Conservation (phyloP, 225 moss, liverwort and hornwort genomes). For the Asterella californica region DNA sequence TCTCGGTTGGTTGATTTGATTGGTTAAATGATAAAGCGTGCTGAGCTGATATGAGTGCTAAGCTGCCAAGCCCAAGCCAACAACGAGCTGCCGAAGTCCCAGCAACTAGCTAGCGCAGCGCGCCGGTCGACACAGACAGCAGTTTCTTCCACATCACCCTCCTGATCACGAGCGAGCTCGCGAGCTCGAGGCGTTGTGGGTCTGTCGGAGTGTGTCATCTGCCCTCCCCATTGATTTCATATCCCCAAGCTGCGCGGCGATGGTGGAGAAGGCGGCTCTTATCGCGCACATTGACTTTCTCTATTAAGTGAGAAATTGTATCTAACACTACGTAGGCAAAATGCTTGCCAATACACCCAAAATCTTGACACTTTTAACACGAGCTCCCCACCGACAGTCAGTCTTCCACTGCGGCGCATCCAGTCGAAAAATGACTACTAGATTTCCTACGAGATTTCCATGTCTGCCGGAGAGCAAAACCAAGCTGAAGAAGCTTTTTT, state of each 20-base stretch:
- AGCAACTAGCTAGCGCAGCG: no score
- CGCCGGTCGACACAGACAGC: slow-evolving; percentile 10
- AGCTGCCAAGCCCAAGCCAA: slow-evolving; percentile 18
- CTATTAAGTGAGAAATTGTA: slow-evolving; percentile 42
- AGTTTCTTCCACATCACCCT: slow-evolving; percentile 17
- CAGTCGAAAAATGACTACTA: slow-evolving; percentile 19
- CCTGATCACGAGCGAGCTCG: slow-evolving; percentile 17
- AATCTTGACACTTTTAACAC: slow-evolving; percentile 41
- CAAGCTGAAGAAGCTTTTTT: slow-evolving; percentile 24
- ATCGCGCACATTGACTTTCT: slow-evolving; percentile 35
- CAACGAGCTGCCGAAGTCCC: slow-evolving; percentile 9
- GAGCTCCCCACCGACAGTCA: slow-evolving; percentile 29
- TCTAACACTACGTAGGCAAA: slow-evolving; percentile 37
- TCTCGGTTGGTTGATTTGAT: slow-evolving; percentile 31
- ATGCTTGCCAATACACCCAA: slow-evolving; percentile 32
- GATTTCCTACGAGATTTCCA: no score
- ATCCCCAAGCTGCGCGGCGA: slow-evolving; percentile 9
- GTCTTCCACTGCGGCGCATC: slow-evolving; percentile 21
- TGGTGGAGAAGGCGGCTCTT: slow-evolving; percentile 22
- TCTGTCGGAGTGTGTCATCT: slow-evolving; percentile 28
- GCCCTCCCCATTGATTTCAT: slow-evolving; percentile 23
- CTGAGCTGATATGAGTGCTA: slow-evolving; percentile 25
- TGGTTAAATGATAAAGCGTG: slow-evolving; percentile 34
- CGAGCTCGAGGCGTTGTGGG: slow-evolving; percentile 22
- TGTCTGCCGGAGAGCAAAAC: slow-evolving; percentile 29